These are phyloP conservation scores for Debaryomyces sp. DNA, from an alignment of 1,139 yeast species.

Conservation along the genomic window DNA sequence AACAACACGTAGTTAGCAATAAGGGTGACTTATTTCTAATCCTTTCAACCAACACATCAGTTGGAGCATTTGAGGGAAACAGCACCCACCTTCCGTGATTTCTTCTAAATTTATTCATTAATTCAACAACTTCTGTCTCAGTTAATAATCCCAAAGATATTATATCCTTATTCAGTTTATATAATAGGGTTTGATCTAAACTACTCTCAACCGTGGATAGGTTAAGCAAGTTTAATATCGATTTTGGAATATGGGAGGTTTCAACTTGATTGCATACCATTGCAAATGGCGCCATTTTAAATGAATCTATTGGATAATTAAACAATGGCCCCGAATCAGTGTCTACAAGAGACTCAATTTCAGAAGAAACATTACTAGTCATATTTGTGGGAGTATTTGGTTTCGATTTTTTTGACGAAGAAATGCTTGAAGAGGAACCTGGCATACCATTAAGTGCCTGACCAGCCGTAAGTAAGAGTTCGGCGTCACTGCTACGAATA, in stretches of 20 bases:
- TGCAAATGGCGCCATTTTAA: slow-evolving; percentile 53
- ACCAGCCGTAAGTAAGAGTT: slow-evolving; percentile 31
- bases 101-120: slow-evolving; percentile 62
- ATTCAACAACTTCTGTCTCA: slow-evolving; percentile 47
- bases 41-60: slow-evolving; percentile 53
- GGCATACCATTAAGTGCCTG: slow-evolving; percentile 22
- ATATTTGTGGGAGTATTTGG: background rate
- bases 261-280: slow-evolving; percentile 41
- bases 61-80: slow-evolving; percentile 58
- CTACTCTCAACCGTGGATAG: slow-evolving; percentile 19
- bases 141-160: slow-evolving; percentile 47
- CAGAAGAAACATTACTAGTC: background rate
- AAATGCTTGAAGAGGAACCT: background rate
- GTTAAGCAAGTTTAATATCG: slow-evolving; percentile 44
- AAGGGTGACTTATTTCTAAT: slow-evolving; percentile 60
- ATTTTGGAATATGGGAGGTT: slow-evolving; percentile 38
- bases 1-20: slow-evolving; percentile 66
- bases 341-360: background rate
- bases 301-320: slow-evolving; percentile 44
- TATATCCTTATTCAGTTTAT: slow-evolving; percentile 5
- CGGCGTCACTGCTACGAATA: slow-evolving; percentile 25
- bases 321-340: slow-evolving; percentile 22
- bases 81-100: slow-evolving; percentile 81
- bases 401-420: background rate
- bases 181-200: background rate